Evolutionary conservation across 2,329 filamentous ascomycete genomes (phyloP).

Genomic region (Penicillium decumbens): DNA sequence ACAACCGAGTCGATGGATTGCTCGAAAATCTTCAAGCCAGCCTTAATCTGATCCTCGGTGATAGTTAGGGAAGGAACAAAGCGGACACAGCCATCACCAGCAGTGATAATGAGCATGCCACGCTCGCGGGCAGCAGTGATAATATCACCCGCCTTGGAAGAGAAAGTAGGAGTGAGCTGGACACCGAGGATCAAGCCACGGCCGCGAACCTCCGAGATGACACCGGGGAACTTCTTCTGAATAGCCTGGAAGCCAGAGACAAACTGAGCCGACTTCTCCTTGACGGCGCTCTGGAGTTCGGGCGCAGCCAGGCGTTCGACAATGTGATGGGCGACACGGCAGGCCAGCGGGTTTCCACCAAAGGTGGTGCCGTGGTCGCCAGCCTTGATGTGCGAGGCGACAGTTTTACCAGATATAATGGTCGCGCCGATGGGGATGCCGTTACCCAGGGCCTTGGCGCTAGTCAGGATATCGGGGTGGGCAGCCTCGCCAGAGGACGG

Average conservation of each 20-base stretch:
- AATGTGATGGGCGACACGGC: slow-evolving; percentile 79
- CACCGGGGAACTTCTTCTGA: slow-evolving; percentile 59
- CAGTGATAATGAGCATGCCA: slow-evolving; percentile 84
- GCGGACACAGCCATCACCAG: slow-evolving; percentile 83
- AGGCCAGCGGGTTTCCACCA: slow-evolving; percentile 84
- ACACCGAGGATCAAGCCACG: slow-evolving; percentile 80
- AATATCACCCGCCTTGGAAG: slow-evolving; percentile 52
- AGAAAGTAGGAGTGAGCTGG: slow-evolving; percentile 68
- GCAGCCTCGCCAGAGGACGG: slow-evolving; percentile 54
- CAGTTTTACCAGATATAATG: slow-evolving; percentile 57
- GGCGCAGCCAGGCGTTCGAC: slow-evolving; percentile 69
- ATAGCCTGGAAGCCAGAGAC: slow-evolving; percentile 55
- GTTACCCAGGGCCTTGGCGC: slow-evolving; percentile 93
- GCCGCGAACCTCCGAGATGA: slow-evolving; percentile 75
- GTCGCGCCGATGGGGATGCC: slow-evolving; percentile 92
- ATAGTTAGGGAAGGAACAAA: slow-evolving; percentile 88
- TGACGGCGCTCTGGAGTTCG: slow-evolving; percentile 64
- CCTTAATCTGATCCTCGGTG: slow-evolving; percentile 71
- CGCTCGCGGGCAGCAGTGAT: slow-evolving; percentile 82
- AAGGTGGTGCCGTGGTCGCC: slow-evolving; percentile 95
- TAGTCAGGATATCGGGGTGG: slow-evolving; percentile 90
- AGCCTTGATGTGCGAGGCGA: slow-evolving; percentile 64
- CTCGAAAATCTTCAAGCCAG: slow-evolving; percentile 71
- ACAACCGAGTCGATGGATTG: slow-evolving; percentile 59
- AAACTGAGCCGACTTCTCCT: slow-evolving; percentile 61